A percentile compares a stretch with the other conserved stretches of the same genome.
These are phyloP conservation scores for Ogataea corticis DNA, from an alignment of 805 yeast species.

Conservation along the genomic window DNA sequence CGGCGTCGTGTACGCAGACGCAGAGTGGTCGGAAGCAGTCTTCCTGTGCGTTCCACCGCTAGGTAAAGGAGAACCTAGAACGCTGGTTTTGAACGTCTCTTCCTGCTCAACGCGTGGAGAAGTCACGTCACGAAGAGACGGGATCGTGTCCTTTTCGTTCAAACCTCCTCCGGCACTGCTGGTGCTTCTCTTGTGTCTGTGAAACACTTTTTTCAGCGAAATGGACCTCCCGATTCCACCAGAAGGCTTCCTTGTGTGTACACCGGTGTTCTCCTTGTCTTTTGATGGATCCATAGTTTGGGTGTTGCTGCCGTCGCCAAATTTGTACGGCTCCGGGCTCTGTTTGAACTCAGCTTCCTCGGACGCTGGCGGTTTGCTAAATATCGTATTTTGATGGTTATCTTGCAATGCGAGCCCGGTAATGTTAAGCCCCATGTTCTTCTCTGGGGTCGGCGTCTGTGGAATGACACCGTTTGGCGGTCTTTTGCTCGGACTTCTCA, in stretches of 20 bases:
- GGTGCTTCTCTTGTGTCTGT: constrained; percentile 30
- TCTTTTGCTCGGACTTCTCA: constrained; percentile 14
- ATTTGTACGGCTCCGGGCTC: constrained; percentile 18
- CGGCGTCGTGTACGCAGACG: constrained; percentile 43
- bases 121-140: constrained; percentile 16
- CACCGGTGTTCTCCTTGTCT: constrained; percentile 17
- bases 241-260: constrained; percentile 21
- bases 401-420: constrained; percentile 16
- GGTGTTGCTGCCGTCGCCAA: constrained; percentile 14
- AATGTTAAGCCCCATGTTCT: constrained; percentile 25
- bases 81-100: constrained; percentile 6
- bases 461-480: constrained; percentile 18
- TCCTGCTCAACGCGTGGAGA: constrained; percentile 18
- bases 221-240: constrained; percentile 26
- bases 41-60: constrained; percentile 20
- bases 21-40: constrained; percentile 32
- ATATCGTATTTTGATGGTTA: constrained; percentile 8
- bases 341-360: constrained; percentile 12
- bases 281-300: constrained; percentile 7
- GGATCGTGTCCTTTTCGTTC: constrained; percentile 14
- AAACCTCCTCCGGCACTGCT: constrained; percentile 19
- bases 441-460: constrained; percentile 25
- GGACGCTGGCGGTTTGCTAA: not conserved
- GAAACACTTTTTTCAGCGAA: constrained; percentile 24
- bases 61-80: constrained; percentile 4